A percentile compares a stretch with the other conserved stretches of the same genome.
phyloP scores from a whole-genome alignment of 1,284 basidiomycete genomes.

The Trametes sp. region DNA sequence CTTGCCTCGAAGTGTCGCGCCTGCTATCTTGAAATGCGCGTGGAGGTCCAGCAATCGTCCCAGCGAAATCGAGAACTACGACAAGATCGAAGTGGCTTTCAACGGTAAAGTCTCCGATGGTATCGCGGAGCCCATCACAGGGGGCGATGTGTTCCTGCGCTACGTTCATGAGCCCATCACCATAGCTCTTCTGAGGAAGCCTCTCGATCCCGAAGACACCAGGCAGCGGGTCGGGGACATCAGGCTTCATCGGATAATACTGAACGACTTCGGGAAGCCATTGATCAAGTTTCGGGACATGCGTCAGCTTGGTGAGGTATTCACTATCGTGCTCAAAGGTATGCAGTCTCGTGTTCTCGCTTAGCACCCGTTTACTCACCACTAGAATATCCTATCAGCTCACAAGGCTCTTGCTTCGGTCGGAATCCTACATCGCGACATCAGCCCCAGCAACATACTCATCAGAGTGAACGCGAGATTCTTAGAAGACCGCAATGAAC shows the following conservation, averaged over 20 bases:
- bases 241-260: not conserved
- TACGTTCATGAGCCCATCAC: not conserved
- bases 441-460: slow-evolving; percentile 1
- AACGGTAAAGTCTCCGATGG: not conserved
- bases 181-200: not conserved
- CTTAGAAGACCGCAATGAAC: not conserved
- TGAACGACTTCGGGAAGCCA: not conserved
- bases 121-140: not conserved
- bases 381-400: not conserved
- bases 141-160: not conserved
- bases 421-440: slow-evolving; percentile 4
- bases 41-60: not conserved
- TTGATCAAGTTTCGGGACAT: not conserved
- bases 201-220: not conserved
- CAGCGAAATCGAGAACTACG: not conserved
- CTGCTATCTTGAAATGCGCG: not conserved
- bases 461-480: not conserved
- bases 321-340: too few species aligned
- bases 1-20: not conserved
- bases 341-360: too few species aligned
- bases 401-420: not conserved
- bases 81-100: not conserved
- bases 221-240: not conserved
- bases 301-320: not conserved
- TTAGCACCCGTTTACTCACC: not conserved